These are phyloP conservation scores for Sporothrix globosa DNA, from an alignment of 2,329 filamentous ascomycete genomes.

Conservation along the genomic window DNA sequence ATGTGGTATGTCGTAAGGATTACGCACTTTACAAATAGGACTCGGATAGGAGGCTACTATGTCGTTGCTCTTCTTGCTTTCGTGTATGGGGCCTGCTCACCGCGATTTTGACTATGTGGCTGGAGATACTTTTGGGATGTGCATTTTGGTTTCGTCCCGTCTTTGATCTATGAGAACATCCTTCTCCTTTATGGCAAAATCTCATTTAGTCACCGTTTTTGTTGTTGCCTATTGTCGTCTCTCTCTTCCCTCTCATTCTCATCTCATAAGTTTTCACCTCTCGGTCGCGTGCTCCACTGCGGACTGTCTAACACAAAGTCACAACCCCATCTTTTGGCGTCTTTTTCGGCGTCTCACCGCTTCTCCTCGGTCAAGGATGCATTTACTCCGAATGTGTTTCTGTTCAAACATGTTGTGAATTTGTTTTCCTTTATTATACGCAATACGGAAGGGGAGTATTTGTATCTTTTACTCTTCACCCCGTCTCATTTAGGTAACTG, in stretches of 20 bases:
- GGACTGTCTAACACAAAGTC: not conserved
- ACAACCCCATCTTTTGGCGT: slow-evolving; percentile 16
- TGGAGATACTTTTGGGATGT: not conserved
- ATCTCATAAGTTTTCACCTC: slow-evolving; percentile 14
- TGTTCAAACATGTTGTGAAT: not conserved
- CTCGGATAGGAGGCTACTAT: not conserved
- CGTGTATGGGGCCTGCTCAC: not conserved
- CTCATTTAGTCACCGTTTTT: slow-evolving; percentile 22
- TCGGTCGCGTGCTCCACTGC: not conserved
- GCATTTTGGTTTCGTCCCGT: not conserved
- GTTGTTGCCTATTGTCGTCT: not conserved
- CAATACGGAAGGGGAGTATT: too few relatives aligned
- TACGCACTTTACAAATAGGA: too few relatives aligned
- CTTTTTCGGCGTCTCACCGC: slow-evolving; percentile 21
- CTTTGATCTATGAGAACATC: not conserved
- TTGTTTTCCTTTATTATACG: too few relatives aligned
- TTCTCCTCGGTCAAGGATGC: not conserved
- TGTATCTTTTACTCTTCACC: not conserved
- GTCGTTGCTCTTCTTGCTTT: not conserved
- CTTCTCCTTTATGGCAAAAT: not conserved
- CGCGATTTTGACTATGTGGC: slow-evolving; percentile 13
- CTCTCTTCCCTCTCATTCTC: not conserved
- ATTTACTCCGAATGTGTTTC: not conserved
- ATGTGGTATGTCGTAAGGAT: too few relatives aligned
- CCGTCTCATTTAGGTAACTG: not conserved